These are phyloP conservation scores for Suillus subluteus DNA, from an alignment of 768 basidiomycete species.

Conservation along the genomic window DNA sequence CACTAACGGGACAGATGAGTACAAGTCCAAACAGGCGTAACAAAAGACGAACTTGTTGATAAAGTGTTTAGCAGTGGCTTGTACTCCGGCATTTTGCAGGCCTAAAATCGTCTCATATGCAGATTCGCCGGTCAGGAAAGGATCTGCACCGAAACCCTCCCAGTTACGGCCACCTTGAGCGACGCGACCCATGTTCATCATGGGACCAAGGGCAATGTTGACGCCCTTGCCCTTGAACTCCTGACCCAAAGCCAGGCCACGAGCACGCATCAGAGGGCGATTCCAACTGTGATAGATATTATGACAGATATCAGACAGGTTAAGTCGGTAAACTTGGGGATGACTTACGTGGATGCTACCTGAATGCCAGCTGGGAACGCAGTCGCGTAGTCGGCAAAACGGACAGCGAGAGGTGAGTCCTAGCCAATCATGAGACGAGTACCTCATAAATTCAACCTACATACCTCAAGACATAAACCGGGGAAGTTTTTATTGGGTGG, in stretches of 20 bases:
- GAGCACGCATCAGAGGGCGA: conserved; percentile 61
- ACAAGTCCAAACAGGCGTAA: conserved; percentile 23
- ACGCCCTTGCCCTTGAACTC: conserved; percentile 75
- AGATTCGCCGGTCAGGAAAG: conserved; percentile 73
- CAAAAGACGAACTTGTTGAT: conserved; percentile 55
- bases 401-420: conserved; percentile 42
- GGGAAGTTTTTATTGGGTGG: conserved; percentile 48
- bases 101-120: conserved; percentile 80
- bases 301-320: conserved; percentile 8
- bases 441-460: conserved; percentile 5
- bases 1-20: conserved; percentile 40
- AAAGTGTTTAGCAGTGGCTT: conserved; percentile 80
- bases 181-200: conserved; percentile 81
- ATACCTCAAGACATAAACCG: conserved; percentile 65
- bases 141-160: conserved; percentile 89
- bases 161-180: conserved; percentile 81
- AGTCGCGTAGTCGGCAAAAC: conserved; percentile 42
- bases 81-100: conserved; percentile 72
- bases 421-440: conserved; percentile 14
- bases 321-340: conserved; percentile 28
- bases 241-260: conserved; percentile 64
- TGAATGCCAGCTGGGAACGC: conserved; percentile 64
- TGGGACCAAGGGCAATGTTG: conserved; percentile 49
- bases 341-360: conserved; percentile 49
- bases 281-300: conserved; percentile 48